These are phyloP conservation scores for Lasiodiplodia gonubiensis DNA, from an alignment of 2,329 filamentous ascomycete species.

Conservation along the genomic window DNA sequence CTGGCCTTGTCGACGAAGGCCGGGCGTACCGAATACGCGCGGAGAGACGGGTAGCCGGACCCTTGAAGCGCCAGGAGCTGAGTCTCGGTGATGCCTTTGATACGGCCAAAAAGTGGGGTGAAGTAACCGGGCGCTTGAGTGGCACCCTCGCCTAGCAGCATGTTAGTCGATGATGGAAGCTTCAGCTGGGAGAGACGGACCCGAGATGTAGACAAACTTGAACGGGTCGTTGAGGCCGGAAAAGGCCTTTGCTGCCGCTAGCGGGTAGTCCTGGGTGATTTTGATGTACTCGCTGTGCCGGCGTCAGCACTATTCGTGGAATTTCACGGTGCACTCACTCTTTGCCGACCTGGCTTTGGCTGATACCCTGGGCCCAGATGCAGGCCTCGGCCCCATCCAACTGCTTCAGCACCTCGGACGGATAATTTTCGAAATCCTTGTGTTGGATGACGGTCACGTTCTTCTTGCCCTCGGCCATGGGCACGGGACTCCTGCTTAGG, in stretches of 20 bases:
- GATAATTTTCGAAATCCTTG: slow-evolving; percentile 68
- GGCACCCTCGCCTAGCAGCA: slow-evolving; percentile 58
- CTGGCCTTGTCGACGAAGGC: slow-evolving; percentile 60
- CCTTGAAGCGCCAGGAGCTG: slow-evolving; percentile 61
- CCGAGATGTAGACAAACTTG: slow-evolving; percentile 73
- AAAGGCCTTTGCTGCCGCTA: slow-evolving; percentile 69
- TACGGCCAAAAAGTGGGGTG: slow-evolving; percentile 63
- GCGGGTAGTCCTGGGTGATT: slow-evolving; percentile 70
- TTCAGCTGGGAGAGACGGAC: background rate
- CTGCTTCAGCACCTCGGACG: slow-evolving; percentile 61
- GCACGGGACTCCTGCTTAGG: slow-evolving; percentile 68
- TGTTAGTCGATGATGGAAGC: background rate
- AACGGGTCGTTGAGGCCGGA: slow-evolving; percentile 60
- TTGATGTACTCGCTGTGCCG: slow-evolving; percentile 63
- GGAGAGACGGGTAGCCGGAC: slow-evolving; percentile 53
- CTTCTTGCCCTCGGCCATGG: slow-evolving; percentile 65
- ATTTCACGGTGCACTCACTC: slow-evolving; percentile 54
- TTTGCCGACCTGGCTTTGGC: slow-evolving; percentile 63
- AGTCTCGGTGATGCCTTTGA: slow-evolving; percentile 72
- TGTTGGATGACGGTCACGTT: slow-evolving; percentile 69
- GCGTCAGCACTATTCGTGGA: slow-evolving; percentile 5
- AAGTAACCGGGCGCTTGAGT: slow-evolving; percentile 63
- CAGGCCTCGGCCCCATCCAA: slow-evolving; percentile 70
- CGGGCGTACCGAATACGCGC: slow-evolving; percentile 64
- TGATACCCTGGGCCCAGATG: slow-evolving; percentile 76